Conservation (phyloP, 257 asterid species). For the Solanum gracilifrons region DNA sequence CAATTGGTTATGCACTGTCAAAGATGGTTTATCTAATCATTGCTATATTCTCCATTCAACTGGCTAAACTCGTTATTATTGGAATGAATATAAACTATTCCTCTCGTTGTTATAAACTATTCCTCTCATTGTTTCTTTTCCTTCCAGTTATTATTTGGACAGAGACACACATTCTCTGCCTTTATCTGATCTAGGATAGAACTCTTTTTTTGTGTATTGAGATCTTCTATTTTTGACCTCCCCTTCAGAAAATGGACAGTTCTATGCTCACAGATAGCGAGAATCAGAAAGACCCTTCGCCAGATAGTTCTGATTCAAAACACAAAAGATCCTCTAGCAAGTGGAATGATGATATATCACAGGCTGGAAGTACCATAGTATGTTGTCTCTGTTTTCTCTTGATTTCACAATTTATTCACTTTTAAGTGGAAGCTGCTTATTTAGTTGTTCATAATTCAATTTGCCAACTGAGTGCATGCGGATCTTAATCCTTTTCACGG, state of each 20-base stretch:
- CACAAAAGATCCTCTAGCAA: conserved; percentile 65
- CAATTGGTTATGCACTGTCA: background rate
- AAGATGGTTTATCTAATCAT: background rate
- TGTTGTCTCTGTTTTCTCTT: conserved; percentile 36
- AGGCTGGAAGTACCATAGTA: conserved; percentile 69
- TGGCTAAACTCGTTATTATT: background rate
- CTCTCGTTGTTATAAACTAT: background rate
- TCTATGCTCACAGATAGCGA: conserved; percentile 49
- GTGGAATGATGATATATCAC: conserved; percentile 83
- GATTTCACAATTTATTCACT: background rate
- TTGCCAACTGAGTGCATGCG: background rate
- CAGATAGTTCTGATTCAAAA: conserved; percentile 32
- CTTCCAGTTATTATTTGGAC: background rate
- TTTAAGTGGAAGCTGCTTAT: background rate
- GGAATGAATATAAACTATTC: background rate
- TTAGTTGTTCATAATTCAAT: background rate
- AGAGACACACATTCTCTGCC: background rate
- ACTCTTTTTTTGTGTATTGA: background rate
- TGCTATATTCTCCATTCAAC: background rate
- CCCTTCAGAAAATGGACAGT: conserved; percentile 67
- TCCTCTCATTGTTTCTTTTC: background rate
- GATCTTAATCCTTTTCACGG: background rate
- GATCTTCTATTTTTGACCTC: conserved; percentile 16
- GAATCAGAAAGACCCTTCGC: conserved; percentile 40
- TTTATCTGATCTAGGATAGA: background rate